Conservation (phyloP, 257 asterid genomes). For the Solanum infundibuliforme region DNA sequence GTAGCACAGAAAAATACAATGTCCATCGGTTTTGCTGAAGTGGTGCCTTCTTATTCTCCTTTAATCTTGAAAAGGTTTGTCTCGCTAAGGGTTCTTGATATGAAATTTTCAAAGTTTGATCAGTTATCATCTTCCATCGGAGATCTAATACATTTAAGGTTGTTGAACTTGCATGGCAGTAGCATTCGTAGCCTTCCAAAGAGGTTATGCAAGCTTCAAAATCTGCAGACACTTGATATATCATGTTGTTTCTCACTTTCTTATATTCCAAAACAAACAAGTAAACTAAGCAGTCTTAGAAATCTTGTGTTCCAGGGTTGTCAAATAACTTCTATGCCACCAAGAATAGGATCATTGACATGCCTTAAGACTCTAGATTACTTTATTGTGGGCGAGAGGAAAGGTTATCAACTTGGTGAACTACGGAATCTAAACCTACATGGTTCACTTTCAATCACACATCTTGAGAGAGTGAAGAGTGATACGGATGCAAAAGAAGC, state of each 20-base stretch:
- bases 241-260: neutral
- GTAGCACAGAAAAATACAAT: too few species aligned
- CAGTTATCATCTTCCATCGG: neutral
- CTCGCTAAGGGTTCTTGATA: neutral
- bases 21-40: neutral
- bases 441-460: neutral
- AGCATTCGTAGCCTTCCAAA: neutral
- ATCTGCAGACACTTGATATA: constrained; percentile 6
- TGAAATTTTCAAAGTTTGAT: neutral
- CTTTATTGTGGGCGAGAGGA: constrained; percentile 8
- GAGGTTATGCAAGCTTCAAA: neutral
- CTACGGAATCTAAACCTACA: constrained; percentile 6
- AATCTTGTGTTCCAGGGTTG: neutral
- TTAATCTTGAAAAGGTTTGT: neutral
- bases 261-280: constrained; percentile 1
- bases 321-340: constrained; percentile 10
- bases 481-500: constrained; percentile 11
- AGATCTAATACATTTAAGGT: neutral
- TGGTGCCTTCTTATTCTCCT: neutral
- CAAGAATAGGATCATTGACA: constrained; percentile 10
- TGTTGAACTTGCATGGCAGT: neutral
- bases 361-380: constrained; percentile 7
- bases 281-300: constrained; percentile 9
- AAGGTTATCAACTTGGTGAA: constrained; percentile 10
- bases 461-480: constrained; percentile 14